These are phyloP conservation scores for Delonix regia DNA, from an alignment of 306 rosid species.

Conservation along the genomic window DNA sequence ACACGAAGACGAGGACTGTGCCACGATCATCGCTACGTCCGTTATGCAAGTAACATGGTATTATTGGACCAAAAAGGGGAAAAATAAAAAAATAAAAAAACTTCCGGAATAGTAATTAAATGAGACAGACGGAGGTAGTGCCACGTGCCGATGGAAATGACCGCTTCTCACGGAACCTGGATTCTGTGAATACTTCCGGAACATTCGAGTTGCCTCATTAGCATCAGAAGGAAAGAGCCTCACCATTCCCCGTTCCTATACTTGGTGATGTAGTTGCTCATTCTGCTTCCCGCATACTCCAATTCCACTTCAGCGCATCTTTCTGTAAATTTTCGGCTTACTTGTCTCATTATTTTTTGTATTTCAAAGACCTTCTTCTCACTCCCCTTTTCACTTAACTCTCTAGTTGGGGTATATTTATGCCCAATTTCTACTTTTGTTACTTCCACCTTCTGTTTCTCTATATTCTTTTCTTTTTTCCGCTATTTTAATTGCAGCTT, in stretches of 20 bases:
- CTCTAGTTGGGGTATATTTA: neutral
- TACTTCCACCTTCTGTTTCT: neutral
- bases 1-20: too few relatives aligned
- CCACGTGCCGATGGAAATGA: neutral
- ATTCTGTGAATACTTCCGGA: slow-evolving; percentile 24
- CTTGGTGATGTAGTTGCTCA: neutral
- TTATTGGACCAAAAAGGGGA: too few relatives aligned
- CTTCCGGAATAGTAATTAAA: too few relatives aligned
- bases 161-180: neutral
- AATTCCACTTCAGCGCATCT: neutral
- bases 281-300: neutral
- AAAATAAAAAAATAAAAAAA: too few relatives aligned
- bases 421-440: neutral
- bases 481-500: neutral
- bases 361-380: neutral
- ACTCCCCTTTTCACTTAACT: neutral
- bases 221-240: neutral
- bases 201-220: neutral
- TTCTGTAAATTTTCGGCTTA: neutral
- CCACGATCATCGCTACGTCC: too few relatives aligned
- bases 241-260: neutral
- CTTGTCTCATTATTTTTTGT: neutral
- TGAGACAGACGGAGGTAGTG: neutral
- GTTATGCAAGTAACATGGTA: too few relatives aligned
- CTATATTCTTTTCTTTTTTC: neutral